Evolutionary conservation across 306 rosid species (phyloP).

Genomic region (Gleditsia sinensis): DNA sequence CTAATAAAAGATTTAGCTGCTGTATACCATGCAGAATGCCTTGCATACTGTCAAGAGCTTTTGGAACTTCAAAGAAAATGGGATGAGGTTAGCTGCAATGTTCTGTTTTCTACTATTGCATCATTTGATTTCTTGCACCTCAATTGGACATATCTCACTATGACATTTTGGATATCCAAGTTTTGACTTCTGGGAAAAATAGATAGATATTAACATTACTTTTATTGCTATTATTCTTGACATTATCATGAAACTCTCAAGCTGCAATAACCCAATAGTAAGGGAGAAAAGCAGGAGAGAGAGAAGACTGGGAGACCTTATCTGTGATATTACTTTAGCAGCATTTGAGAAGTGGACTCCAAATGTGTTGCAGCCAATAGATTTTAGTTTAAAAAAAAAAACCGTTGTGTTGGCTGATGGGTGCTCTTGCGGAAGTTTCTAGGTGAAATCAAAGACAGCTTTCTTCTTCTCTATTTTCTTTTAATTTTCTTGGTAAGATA

Average conservation of each 20-base stretch:
- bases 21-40: constrained; percentile 85
- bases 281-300: no score
- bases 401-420: neutral
- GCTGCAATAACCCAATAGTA: no score
- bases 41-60: constrained; percentile 85
- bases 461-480: neutral
- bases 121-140: constrained; percentile 6
- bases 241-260: no score
- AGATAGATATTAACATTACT: neutral
- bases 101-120: neutral
- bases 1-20: constrained; percentile 87
- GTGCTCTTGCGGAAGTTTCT: neutral
- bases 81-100: constrained; percentile 67
- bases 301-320: no score
- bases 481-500: neutral
- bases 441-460: neutral
- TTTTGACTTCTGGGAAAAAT: neutral
- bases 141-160: neutral
- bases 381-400: no score
- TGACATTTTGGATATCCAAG: neutral
- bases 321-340: no score
- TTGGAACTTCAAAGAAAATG: constrained; percentile 85
- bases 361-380: no score
- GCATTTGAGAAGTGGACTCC: no score
- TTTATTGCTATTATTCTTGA: no score